These are phyloP conservation scores for Alternaria metachromatica DNA, from an alignment of 2,329 filamentous ascomycete species.

Conservation along the genomic window DNA sequence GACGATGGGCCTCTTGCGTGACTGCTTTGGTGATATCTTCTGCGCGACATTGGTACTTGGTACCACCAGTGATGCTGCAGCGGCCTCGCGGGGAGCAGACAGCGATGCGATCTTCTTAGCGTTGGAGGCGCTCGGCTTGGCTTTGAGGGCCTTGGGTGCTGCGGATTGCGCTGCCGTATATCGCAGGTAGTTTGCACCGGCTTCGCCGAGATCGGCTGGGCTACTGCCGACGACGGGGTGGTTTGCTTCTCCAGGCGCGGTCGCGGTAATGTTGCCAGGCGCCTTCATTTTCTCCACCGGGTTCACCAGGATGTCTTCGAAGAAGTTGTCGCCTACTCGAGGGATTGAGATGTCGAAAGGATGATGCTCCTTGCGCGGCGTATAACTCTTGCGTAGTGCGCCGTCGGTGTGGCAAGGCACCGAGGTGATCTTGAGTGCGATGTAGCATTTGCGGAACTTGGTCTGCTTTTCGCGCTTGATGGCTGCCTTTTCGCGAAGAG, in stretches of 20 bases:
- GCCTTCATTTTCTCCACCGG: neutral
- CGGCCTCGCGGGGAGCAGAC: neutral
- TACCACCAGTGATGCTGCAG: neutral
- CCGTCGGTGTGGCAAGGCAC: slow-evolving; percentile 16
- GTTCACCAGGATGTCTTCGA: slow-evolving; percentile 13
- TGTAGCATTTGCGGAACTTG: slow-evolving; percentile 18
- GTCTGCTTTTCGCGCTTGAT: neutral
- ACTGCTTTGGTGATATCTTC: neutral
- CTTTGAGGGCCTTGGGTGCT: too few relatives aligned
- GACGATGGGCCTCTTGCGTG: neutral
- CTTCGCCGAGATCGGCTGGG: neutral
- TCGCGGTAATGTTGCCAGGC: neutral
- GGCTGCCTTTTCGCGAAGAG: neutral
- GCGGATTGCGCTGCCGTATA: neutral
- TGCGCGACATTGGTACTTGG: neutral
- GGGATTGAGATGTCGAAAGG: slow-evolving; percentile 14
- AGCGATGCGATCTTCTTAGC: neutral
- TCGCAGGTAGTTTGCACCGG: neutral
- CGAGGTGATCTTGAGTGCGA: slow-evolving; percentile 11
- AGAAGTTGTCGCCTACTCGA: slow-evolving; percentile 19
- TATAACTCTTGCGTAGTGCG: neutral
- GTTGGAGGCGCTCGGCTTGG: neutral
- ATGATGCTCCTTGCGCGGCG: slow-evolving; percentile 6
- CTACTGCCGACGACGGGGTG: neutral
- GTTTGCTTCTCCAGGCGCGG: neutral